These are phyloP conservation scores for Boletus subcaerulescens DNA, from an alignment of 768 basidiomycete genomes.

Conservation along the genomic window DNA sequence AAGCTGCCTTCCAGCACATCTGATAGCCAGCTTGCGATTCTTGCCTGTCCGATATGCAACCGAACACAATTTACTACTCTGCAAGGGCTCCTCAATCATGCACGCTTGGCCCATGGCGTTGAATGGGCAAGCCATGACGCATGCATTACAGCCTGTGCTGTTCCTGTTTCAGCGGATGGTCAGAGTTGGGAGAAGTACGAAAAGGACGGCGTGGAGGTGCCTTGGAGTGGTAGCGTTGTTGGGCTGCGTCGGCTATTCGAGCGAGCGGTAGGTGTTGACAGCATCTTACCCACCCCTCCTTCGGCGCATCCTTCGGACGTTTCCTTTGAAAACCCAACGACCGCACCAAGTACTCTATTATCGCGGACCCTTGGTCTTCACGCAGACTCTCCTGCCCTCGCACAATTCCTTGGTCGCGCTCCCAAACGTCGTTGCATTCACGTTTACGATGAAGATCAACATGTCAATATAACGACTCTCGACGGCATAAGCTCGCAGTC, in stretches of 20 bases:
- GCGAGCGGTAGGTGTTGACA: slow-evolving; percentile 44
- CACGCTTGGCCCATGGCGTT: slow-evolving; percentile 45
- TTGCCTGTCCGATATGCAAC: slow-evolving; percentile 42
- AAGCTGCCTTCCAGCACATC: slow-evolving; percentile 31
- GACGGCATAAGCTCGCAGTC: slow-evolving; percentile 3
- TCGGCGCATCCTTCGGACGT: slow-evolving; percentile 1
- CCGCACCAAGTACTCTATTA: slow-evolving; percentile 37
- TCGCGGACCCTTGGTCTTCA: slow-evolving; percentile 49
- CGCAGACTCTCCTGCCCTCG: slow-evolving; percentile 48
- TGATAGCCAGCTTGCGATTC: slow-evolving; percentile 30
- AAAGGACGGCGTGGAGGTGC: slow-evolving; percentile 36
- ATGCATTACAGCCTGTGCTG: slow-evolving; percentile 45
- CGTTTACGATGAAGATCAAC: slow-evolving; percentile 31
- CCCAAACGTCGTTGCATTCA: slow-evolving; percentile 42
- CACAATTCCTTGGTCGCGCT: slow-evolving; percentile 46
- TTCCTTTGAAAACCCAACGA: slow-evolving; percentile 4
- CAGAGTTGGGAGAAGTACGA: slow-evolving; percentile 36
- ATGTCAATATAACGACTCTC: slow-evolving; percentile 32
- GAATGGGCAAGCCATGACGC: slow-evolving; percentile 52
- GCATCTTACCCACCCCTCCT: slow-evolving; percentile 12
- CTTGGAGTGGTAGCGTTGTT: slow-evolving; percentile 37
- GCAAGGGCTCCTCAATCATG: slow-evolving; percentile 52
- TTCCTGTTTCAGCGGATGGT: slow-evolving; percentile 33
- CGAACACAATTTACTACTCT: slow-evolving; percentile 50
- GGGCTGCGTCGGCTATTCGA: slow-evolving; percentile 48